phyloP scores from a whole-genome alignment of 2,329 filamentous ascomycete genomes.

The Biscogniauxia marginata region DNA sequence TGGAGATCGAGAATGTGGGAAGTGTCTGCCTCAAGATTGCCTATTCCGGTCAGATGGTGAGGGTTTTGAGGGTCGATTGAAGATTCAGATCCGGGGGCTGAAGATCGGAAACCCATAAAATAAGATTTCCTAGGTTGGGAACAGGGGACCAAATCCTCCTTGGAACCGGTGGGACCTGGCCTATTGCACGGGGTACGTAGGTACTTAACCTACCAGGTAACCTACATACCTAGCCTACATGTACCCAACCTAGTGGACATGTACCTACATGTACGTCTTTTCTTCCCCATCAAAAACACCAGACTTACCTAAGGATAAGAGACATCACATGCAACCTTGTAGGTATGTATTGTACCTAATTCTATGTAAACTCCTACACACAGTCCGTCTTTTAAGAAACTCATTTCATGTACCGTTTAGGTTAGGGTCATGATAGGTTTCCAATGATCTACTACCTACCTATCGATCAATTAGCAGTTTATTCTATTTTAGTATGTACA shows the following conservation, averaged over 20 bases:
- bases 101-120: constrained; percentile 31
- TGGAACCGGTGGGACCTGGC: constrained; percentile 3
- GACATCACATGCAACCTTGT: too few species aligned
- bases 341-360: too few species aligned
- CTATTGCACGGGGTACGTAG: not conserved
- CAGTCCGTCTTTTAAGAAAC: not conserved
- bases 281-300: too few species aligned
- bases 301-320: too few species aligned
- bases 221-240: too few species aligned
- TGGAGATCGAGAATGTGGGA: not conserved
- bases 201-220: not conserved
- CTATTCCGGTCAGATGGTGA: constrained; percentile 14
- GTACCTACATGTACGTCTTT: too few species aligned
- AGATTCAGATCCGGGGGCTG: constrained; percentile 12
- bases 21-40: constrained; percentile 1
- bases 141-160: constrained; percentile 9
- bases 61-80: constrained; percentile 19
- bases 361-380: too few species aligned
- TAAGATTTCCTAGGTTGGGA: constrained; percentile 25
- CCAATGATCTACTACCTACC: too few species aligned
- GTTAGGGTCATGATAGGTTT: too few species aligned
- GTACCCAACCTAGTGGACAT: too few species aligned
- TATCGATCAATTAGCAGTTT: too few species aligned
- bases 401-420: not conserved
- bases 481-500: too few species aligned